Conservation (phyloP, 2,329 filamentous ascomycete species). For the Cladosporium velox region DNA sequence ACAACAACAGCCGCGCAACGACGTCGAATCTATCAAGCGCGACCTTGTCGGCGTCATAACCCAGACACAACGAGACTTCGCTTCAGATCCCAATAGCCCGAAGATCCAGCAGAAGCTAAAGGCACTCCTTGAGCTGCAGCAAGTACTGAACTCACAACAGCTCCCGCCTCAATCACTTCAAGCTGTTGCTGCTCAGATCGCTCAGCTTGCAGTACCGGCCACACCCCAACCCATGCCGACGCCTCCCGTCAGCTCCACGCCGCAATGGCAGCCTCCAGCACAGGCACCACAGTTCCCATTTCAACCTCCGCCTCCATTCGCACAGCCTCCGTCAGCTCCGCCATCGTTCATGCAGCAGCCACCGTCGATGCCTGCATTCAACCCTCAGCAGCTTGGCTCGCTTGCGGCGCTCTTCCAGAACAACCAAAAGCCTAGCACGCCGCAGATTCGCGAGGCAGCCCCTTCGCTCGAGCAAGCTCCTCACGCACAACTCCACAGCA, state of each 20-base stretch:
- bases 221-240: constrained; percentile 18
- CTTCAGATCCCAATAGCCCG: constrained; percentile 73
- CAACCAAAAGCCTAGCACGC: constrained; percentile 40
- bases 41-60: constrained; percentile 80
- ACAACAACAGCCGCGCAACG: constrained; percentile 25
- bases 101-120: constrained; percentile 77
- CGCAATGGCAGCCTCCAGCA: constrained; percentile 34
- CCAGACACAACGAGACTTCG: constrained; percentile 71
- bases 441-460: constrained; percentile 37
- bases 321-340: constrained; percentile 31
- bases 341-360: constrained; percentile 28
- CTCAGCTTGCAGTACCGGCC: constrained; percentile 44
- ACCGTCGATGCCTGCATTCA: constrained; percentile 23
- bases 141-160: constrained; percentile 73
- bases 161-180: constrained; percentile 68
- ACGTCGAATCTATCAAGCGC: constrained; percentile 68
- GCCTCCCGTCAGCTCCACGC: constrained; percentile 29
- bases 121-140: constrained; percentile 82
- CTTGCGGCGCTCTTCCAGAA: constrained; percentile 37
- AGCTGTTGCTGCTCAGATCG: constrained; percentile 67
- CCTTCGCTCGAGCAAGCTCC: constrained; percentile 34
- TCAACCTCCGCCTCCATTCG: constrained; percentile 35
- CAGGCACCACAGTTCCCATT: constrained; percentile 29
- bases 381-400: constrained; percentile 28
- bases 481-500: constrained; percentile 35